Conservation (phyloP, 768 basidiomycete genomes). For the Scleroderma citrinum region DNA sequence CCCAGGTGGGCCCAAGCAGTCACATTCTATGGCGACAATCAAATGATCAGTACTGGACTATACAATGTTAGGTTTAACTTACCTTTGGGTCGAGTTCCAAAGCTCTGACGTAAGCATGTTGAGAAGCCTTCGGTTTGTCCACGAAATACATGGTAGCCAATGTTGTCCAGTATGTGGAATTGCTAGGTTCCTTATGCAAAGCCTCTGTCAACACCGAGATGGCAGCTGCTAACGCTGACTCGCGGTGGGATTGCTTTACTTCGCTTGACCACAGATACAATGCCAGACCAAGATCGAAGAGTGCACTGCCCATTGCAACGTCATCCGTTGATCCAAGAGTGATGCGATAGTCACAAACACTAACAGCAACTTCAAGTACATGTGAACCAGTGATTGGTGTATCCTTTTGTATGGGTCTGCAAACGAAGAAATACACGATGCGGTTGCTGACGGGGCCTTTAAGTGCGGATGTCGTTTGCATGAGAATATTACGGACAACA, state of each 20-base stretch:
- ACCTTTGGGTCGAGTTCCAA: conserved; percentile 85
- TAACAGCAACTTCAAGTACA: conserved; percentile 47
- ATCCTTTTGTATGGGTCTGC: conserved; percentile 21
- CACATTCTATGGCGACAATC: conserved; percentile 46
- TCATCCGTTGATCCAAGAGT: conserved; percentile 51
- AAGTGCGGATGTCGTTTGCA: conserved; percentile 33
- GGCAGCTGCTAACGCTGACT: conserved; percentile 36
- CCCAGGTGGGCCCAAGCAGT: conserved; percentile 84
- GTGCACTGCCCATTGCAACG: conserved; percentile 48
- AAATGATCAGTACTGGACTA: neutral
- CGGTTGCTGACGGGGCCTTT: conserved; percentile 36
- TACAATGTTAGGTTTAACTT: conserved; percentile 9
- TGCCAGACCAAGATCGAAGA: conserved; percentile 68
- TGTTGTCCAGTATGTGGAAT: conserved; percentile 75
- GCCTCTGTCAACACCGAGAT: conserved; percentile 61
- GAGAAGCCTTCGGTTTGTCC: conserved; percentile 64
- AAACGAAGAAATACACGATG: conserved; percentile 36
- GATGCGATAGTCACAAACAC: conserved; percentile 57
- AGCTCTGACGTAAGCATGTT: conserved; percentile 89
- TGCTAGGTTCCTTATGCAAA: conserved; percentile 63
- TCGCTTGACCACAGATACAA: conserved; percentile 45
- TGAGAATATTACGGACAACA: conserved; percentile 30
- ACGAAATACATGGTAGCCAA: conserved; percentile 70
- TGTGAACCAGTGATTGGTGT: conserved; percentile 27
- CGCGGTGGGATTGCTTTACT: conserved; percentile 12